phyloP scores from a whole-genome alignment of 164 flowering plant genomes.

The Buxus sempervirens region DNA sequence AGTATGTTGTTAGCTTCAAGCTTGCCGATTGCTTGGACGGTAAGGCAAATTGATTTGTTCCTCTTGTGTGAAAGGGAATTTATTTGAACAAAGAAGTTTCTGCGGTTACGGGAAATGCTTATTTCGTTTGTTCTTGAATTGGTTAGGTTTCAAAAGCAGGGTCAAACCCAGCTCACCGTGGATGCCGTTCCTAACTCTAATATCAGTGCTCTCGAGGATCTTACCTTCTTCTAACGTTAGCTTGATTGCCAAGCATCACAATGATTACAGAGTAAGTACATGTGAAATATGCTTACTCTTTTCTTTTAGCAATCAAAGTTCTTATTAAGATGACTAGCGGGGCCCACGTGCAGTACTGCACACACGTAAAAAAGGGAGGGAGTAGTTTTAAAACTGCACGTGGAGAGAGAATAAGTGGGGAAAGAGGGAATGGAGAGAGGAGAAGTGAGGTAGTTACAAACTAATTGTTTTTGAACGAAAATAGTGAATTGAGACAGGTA shows the following conservation, averaged over 20 bases:
- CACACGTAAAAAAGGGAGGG: no score
- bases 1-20: constrained; percentile 53
- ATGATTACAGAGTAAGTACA: neutral
- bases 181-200: constrained; percentile 2
- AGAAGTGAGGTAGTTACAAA: no score
- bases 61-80: neutral
- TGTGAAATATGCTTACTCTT: neutral
- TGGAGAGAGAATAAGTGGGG: no score
- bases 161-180: constrained; percentile 38
- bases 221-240: neutral
- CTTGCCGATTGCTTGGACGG: constrained; percentile 34
- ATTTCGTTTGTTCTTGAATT: neutral
- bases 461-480: no score
- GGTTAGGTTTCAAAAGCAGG: constrained; percentile 4
- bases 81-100: neutral
- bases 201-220: neutral
- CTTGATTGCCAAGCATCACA: neutral
- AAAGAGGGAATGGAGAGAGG: no score
- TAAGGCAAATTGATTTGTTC: constrained; percentile 4
- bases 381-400: no score
- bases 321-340: no score
- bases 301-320: no score
- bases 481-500: no score
- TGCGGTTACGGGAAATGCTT: neutral
- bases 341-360: no score